Base-by-base conservation (phyloP, 495 filamentous ascomycete genomes). In the Glonium stellatum region DNA sequence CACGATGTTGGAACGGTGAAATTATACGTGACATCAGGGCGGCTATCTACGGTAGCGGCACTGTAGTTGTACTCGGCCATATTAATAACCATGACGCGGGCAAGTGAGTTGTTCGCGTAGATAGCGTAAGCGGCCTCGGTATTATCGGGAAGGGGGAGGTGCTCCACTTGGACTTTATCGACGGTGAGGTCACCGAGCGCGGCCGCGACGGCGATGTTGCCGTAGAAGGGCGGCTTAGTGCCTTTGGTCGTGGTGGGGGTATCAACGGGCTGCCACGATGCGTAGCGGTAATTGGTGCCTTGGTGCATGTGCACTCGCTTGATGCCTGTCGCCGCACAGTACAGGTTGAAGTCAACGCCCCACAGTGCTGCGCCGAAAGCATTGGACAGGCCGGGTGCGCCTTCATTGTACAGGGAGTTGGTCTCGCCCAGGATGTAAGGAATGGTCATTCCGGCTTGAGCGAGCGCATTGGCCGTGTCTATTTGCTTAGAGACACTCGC, bases 351-450 rank as follows among this genome's bases (percentile, higher is more conserved):
- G 67, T 89, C 84, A 11, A 87, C 66, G 36, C 74, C 80, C 86
- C 85, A 89, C 34, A 88, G 80, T 0, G 85, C 84, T 12, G 85
- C 85, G 48, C 85, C 86, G 70, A 88, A 89, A 2, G 82, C 75
- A 72, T 88, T 85, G 41, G 83, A 85, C 12, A 87, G 73, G 0
- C 84, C 84, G 0, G 81, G 80, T 1, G 73, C 74, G 56, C 85
- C 85, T 72, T 87, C 74, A 69, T 82, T 80, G 71, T 82, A 84
- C 19, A 87, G 76, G 4, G 79, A 82, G 70, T 87, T 87, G 36
- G 77, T 79, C 71, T 88, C 86, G 57, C 84, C 84, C 12, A 88
- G 76, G 59, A 86, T 82, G 64, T 82, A 84, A 6, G 81, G 79
- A 4, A 79, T 70, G n/a, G 18, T 39, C 54, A 61, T 48, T 22